A percentile compares a stretch with the other conserved stretches of the same genome.
Conservation (phyloP, 1,284 basidiomycete species). For the Pascua guehoae region DNA sequence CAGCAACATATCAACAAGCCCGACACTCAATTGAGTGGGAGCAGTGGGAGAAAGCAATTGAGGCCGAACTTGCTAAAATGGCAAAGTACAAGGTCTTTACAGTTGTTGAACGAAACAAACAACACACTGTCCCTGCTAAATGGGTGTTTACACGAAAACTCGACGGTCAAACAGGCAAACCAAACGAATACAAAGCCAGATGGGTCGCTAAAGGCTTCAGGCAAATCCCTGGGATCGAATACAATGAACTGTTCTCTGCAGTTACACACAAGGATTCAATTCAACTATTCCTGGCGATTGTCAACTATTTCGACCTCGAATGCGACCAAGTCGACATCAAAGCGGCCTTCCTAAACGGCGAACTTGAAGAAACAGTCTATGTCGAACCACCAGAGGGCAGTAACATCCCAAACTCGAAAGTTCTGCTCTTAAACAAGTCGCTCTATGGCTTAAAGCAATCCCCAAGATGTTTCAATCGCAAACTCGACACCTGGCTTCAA, state of each 20-base stretch:
- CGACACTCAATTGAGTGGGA: background rate
- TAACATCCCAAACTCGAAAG: too few relatives aligned
- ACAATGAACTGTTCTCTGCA: constrained; percentile 18
- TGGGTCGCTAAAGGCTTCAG: constrained; percentile 17
- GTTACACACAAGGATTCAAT: constrained; percentile 28
- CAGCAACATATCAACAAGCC: background rate
- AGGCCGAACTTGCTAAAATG: constrained; percentile 22
- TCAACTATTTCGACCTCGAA: constrained; percentile 23
- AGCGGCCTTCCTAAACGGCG: constrained; percentile 6
- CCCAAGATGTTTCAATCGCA: constrained; percentile 26
- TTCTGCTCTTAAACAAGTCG: too few relatives aligned
- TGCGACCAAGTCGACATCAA: constrained; percentile 32
- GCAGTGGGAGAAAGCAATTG: constrained; percentile 18
- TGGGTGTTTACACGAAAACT: constrained; percentile 19
- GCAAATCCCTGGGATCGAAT: constrained; percentile 19
- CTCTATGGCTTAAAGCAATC: constrained; percentile 32
- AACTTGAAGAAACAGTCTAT: too few relatives aligned
- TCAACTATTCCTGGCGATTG: constrained; percentile 20
- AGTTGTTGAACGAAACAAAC: background rate
- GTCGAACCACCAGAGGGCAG: too few relatives aligned
- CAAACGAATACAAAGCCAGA: constrained; percentile 14
- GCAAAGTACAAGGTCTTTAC: constrained; percentile 20
- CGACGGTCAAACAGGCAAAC: constrained; percentile 14
- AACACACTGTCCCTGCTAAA: constrained; percentile 1
- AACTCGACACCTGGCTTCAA: constrained; percentile 1